Conservation (phyloP, 1,139 yeast species). For the Saccharomyces uvarum region DNA sequence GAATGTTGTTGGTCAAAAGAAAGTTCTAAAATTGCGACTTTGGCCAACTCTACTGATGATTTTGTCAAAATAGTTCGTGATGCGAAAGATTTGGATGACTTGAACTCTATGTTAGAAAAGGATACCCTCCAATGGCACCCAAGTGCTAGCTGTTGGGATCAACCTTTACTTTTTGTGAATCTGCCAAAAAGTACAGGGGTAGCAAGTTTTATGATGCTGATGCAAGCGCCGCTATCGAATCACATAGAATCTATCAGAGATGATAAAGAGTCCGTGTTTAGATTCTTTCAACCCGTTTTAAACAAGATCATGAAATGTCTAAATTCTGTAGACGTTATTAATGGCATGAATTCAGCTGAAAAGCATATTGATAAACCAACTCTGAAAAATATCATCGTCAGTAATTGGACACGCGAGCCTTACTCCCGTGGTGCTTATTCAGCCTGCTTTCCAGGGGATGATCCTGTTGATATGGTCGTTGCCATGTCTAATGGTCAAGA, state of each 20-base stretch:
- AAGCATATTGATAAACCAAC: slow-evolving; percentile 28
- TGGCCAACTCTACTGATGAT: slow-evolving; percentile 14
- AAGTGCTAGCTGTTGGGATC: slow-evolving; percentile 36
- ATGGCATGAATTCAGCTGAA: slow-evolving; percentile 12
- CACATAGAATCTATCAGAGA: slow-evolving; percentile 33
- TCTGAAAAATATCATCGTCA: slow-evolving; percentile 47
- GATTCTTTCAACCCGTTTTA: slow-evolving; percentile 39
- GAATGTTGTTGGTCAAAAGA: slow-evolving; percentile 55
- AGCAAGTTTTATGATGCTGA: slow-evolving; percentile 52
- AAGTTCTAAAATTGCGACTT: slow-evolving; percentile 20
- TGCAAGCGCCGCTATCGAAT: slow-evolving; percentile 64
- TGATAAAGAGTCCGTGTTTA: slow-evolving; percentile 38
- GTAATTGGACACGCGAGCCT: slow-evolving; percentile 67
- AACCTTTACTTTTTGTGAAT: slow-evolving; percentile 47
- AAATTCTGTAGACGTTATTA: slow-evolving; percentile 13
- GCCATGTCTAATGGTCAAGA: slow-evolving; percentile 54
- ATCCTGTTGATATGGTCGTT: slow-evolving; percentile 50
- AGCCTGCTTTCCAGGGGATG: slow-evolving; percentile 60
- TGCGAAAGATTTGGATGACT: slow-evolving; percentile 11
- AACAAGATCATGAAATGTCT: slow-evolving; percentile 22
- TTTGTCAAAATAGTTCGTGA: slow-evolving; percentile 16
- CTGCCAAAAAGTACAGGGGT: slow-evolving; percentile 34
- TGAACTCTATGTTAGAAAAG: slow-evolving; percentile 5
- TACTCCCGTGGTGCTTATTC: slow-evolving; percentile 69
- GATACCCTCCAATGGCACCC: neutral